phyloP scores from a whole-genome alignment of 169 alveolate genomes.

The Sarcocystis neurona region DNA sequence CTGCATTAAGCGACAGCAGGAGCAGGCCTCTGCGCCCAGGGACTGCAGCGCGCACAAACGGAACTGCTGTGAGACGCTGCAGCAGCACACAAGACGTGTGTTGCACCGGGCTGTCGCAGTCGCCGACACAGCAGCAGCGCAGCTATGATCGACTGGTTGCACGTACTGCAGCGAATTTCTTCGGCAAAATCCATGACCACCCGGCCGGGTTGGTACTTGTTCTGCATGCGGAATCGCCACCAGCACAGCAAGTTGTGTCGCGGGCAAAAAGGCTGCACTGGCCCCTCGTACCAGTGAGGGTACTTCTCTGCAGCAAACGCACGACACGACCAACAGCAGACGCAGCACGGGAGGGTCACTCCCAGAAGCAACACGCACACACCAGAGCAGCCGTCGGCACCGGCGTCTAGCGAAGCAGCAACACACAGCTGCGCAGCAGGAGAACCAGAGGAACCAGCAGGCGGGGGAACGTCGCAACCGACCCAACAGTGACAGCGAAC shows the following conservation, averaged over 20 bases:
- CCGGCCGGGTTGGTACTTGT: conserved; percentile 61
- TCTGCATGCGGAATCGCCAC: conserved; percentile 58
- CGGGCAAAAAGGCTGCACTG: conserved; percentile 28
- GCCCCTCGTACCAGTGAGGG: conserved; percentile 61
- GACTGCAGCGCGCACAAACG: neutral
- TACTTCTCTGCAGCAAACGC: conserved; percentile 33
- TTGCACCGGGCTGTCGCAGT: neutral
- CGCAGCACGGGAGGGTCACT: neutral
- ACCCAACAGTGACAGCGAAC: too few relatives aligned
- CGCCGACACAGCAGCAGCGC: neutral
- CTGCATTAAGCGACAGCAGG: neutral
- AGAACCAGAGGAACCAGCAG: too few relatives aligned
- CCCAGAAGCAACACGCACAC: neutral
- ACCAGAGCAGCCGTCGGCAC: neutral
- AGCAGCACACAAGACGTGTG: neutral
- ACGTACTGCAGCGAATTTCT: conserved; percentile 48
- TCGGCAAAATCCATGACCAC: conserved; percentile 46
- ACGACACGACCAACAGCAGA: neutral
- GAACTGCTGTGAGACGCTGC: neutral
- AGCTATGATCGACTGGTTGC: too few relatives aligned
- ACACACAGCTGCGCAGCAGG: too few relatives aligned
- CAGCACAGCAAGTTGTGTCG: conserved; percentile 54
- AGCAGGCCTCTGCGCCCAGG: neutral
- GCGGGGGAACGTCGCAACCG: too few relatives aligned
- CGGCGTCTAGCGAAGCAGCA: too few relatives aligned